Base-by-base conservation (phyloP, 2,329 filamentous ascomycete genomes). In the Cadophora sp. region DNA sequence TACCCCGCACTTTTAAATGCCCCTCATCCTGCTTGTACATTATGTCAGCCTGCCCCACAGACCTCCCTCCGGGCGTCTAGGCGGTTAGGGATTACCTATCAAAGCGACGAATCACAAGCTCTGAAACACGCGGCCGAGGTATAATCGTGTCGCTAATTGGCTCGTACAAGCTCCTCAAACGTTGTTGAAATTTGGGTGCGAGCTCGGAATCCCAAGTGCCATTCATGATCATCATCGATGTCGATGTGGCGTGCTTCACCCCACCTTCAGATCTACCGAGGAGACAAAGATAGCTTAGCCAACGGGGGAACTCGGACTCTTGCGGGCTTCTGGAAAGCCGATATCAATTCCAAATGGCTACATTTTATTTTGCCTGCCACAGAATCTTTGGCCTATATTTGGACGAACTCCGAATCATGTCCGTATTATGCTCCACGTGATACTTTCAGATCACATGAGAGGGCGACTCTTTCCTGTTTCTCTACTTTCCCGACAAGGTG, bases 1-100 rank as follows among this genome's bases (percentile, higher is more conserved):
- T 59, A 59, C 56, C 56, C 56, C 56, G 56, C 56, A 59, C 56
- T 24, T 37, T 37, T 24, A 11, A 58, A 58, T 59, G 34, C 31
- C 56, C 34, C 34, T 26, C 56, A 22, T 26, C n/a, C 22, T 26
- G 5, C n/a, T n/a, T 4, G 8, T 59, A 19, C n/a, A 59, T 59
- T 59, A 59, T 59, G 56, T 59, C 56, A 59, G 56, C 56, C 9
- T 8, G n/a, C 56, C 56, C 56, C 56, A 59, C 56, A 12, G 34
- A 40, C 31, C 31, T 12, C 22, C 3, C 8, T 1, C 8, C 27
- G 34, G 22, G 31, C 56, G 56, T 59, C 56, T 59, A 59, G 56
- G 56, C 56, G 56, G 43, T n/a, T 59, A 26, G 22, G 34, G 56
- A 59, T 59, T 40, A 59, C 56, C 22, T 16, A 59, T 59, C 56